Percentiles rank a stretch among this genome's conserved stretches.
These are phyloP conservation scores for Margaritispora aquatica DNA, from an alignment of 495 filamentous ascomycete species.

Conservation along the genomic window DNA sequence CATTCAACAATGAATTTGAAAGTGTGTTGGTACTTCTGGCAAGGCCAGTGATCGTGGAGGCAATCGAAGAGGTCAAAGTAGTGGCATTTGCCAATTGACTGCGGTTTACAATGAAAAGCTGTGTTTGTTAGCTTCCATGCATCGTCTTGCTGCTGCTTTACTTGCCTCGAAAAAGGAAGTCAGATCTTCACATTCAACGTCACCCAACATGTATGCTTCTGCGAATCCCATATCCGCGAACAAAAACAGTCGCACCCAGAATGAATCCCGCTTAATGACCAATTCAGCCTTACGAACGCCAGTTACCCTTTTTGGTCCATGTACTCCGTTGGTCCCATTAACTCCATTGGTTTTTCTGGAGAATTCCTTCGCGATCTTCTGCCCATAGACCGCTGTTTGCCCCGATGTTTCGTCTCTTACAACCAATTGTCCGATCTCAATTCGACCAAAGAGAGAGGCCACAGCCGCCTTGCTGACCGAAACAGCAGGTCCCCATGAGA, in stretches of 20 bases:
- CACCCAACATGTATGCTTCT: slow-evolving; percentile 64
- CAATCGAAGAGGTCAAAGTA: slow-evolving; percentile 52
- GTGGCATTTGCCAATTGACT: slow-evolving; percentile 47
- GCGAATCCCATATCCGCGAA: slow-evolving; percentile 72
- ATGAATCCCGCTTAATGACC: slow-evolving; percentile 50
- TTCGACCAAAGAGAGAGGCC: slow-evolving; percentile 34
- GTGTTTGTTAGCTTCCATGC: not conserved
- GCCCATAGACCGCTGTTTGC: slow-evolving; percentile 15
- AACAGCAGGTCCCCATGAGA: slow-evolving; percentile 34
- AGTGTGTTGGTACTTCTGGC: slow-evolving; percentile 57
- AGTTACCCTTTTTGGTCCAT: not conserved
- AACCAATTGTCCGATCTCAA: slow-evolving; percentile 35
- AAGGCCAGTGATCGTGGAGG: slow-evolving; percentile 41
- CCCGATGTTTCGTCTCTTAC: slow-evolving; percentile 34
- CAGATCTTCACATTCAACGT: slow-evolving; percentile 56
- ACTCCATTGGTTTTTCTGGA: slow-evolving; percentile 22
- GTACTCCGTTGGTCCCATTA: slow-evolving; percentile 14
- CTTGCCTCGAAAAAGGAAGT: slow-evolving; percentile 57
- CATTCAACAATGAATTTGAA: slow-evolving; percentile 56
- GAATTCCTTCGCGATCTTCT: slow-evolving; percentile 19
- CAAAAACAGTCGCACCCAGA: slow-evolving; percentile 59
- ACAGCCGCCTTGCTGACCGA: slow-evolving; percentile 32
- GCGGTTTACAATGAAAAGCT: slow-evolving; percentile 62
- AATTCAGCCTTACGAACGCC: slow-evolving; percentile 32
- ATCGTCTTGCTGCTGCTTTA: not conserved